Base-by-base conservation (phyloP, 108 stramenopile species). In the Skeletonema menzelii region DNA sequence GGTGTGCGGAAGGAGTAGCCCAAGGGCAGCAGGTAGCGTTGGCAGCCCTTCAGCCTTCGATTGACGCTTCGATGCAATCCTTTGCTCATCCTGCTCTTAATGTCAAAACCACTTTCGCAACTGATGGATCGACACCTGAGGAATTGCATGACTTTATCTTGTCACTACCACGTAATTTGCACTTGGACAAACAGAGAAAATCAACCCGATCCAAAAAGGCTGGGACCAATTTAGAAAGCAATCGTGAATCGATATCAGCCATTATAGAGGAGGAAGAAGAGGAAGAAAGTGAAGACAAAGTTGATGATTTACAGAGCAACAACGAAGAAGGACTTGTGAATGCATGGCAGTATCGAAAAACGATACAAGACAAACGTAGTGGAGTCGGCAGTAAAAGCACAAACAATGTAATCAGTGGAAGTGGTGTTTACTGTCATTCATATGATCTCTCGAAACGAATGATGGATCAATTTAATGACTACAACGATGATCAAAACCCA, bases 271-370 rank as follows among this genome's bases (percentile, higher is more conserved):
- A 85, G 27, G 32, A 77, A 24, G 63, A 76, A 13, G 74, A 80
- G 20, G 85, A 80, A 22, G 85, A 82, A 24, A 79, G 78, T 19
- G 76, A 82, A 13, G 32, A 59, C 37, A 53, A 73, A 27, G 58
- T 27, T 12, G 40, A 67, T 38, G 67, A 56, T 11, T 17, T 24
- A 44, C 34, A 70, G 27, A 46, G 15, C 19, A 75, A 66, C 19
- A 78, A 63, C 12, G 89, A 90, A 17, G 89, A 87, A 34, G 89
- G 87, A 22, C 65, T 95, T 2, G 56, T 83, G 10, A 88, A 89
- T 71, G 93, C 93, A 34, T 94, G 93, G 93, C 93, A 94, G 64
- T 94, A 94, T 64, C 85, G 87, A 60, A 83, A 80, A 59, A 89
- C 89, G 6, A 81, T 94, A 5, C 93, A 94, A 72, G 72, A 83